Conservation (phyloP, 1,139 yeast genomes). For the Hyphopichia khmerensis region DNA sequence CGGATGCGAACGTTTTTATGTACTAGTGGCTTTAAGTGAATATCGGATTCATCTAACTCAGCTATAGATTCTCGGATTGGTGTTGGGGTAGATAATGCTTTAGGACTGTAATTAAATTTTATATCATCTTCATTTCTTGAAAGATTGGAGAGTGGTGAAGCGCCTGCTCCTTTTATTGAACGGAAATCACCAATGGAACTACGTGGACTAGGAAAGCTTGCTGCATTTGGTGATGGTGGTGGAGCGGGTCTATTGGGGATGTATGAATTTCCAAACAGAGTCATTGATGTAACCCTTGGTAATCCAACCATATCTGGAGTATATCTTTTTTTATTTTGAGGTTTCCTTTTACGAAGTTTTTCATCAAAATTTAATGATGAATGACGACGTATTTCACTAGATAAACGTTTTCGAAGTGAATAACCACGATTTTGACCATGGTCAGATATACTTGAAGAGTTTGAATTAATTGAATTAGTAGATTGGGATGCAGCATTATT, state of each 20-base stretch:
- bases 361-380: background rate
- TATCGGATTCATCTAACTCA: background rate
- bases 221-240: background rate
- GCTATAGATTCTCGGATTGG: background rate
- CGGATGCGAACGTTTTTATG: too few relatives aligned
- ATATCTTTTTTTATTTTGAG: background rate
- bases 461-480: background rate
- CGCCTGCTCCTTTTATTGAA: background rate
- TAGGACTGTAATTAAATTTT: background rate
- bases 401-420: background rate
- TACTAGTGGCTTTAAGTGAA: too few relatives aligned
- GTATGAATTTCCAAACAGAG: background rate
- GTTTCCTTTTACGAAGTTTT: background rate
- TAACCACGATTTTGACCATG: background rate
- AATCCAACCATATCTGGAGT: background rate
- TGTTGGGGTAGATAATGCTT: background rate
- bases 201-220: background rate
- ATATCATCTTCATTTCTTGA: background rate
- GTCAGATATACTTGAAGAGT: background rate
- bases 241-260: slow-evolving; percentile 1
- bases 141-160: background rate
- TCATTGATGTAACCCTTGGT: background rate
- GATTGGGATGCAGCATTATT: background rate
- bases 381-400: background rate
- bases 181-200: background rate